phyloP scores from a whole-genome alignment of 768 basidiomycete genomes.

The Thelephora ganbajun region DNA sequence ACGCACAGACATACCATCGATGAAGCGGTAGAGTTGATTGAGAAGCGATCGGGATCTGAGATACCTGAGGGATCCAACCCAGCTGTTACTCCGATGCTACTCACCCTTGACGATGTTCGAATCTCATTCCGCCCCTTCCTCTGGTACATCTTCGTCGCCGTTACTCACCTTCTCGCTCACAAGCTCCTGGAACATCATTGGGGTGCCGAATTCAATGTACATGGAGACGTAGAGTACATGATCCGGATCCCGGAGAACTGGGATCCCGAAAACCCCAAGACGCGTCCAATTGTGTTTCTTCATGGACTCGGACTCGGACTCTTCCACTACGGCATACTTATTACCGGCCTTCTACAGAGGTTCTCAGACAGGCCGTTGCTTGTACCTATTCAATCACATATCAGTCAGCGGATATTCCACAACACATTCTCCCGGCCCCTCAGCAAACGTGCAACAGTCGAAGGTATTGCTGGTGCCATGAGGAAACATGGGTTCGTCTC shows the following conservation, averaged over 20 bases:
- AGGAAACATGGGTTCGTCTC: conserved; percentile 51
- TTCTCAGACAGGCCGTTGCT: conserved; percentile 62
- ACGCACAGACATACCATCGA: conserved; percentile 38
- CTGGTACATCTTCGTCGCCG: conserved; percentile 41
- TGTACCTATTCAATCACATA: conserved; percentile 70
- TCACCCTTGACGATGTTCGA: conserved; percentile 69
- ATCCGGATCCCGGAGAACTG: conserved; percentile 57
- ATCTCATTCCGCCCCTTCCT: conserved; percentile 54
- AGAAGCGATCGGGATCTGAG: conserved; percentile 55
- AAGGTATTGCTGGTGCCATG: conserved; percentile 42
- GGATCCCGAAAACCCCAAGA: conserved; percentile 34
- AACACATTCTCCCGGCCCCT: conserved; percentile 58
- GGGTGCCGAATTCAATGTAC: conserved; percentile 28
- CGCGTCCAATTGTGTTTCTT: conserved; percentile 66
- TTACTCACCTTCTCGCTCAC: conserved; percentile 34
- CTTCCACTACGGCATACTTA: conserved; percentile 49
- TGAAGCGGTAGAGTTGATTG: conserved; percentile 44
- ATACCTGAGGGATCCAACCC: conserved; percentile 50
- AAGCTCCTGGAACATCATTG: conserved; percentile 28
- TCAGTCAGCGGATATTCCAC: conserved; percentile 79
- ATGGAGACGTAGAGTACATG: conserved; percentile 71
- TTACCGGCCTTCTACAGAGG: conserved; percentile 39
- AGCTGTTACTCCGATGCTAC: conserved; percentile 37
- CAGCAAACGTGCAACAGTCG: conserved; percentile 43
- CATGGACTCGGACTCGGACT: conserved; percentile 85